phyloP scores from a whole-genome alignment of 1,284 basidiomycete species.

The Waitea zeae region DNA sequence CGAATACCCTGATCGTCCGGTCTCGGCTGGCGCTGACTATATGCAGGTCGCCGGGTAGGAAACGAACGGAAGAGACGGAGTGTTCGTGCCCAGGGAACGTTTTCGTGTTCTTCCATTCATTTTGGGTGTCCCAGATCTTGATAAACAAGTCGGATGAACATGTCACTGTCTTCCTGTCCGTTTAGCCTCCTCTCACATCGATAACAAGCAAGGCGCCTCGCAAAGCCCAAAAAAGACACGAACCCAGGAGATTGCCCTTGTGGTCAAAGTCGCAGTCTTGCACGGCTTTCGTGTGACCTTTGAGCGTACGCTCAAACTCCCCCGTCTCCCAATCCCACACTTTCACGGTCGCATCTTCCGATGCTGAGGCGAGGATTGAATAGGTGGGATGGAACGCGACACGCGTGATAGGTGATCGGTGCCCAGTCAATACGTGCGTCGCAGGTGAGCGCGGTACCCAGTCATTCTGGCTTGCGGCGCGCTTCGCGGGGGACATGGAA shows the following conservation, averaged over 20 bases:
- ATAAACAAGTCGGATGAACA: constrained; percentile 83
- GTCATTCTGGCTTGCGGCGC: constrained; percentile 40
- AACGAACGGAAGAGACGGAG: constrained; percentile 71
- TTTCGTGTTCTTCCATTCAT: constrained; percentile 79
- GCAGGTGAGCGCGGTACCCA: constrained; percentile 77
- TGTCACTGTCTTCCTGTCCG: constrained; percentile 33
- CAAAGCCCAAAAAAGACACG: too few relatives aligned
- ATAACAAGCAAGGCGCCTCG: too few relatives aligned
- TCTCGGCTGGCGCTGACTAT: constrained; percentile 81
- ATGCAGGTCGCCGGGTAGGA: constrained; percentile 70
- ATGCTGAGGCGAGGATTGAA: constrained; percentile 69
- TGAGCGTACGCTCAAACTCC: constrained; percentile 81
- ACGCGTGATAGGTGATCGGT: constrained; percentile 61
- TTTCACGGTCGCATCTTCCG: constrained; percentile 80
- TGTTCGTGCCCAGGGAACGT: constrained; percentile 87
- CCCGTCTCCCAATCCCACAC: constrained; percentile 95
- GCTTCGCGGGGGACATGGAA: constrained; percentile 39
- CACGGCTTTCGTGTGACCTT: constrained; percentile 83
- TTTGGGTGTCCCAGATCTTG: constrained; percentile 82
- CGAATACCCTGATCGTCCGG: constrained; percentile 74
- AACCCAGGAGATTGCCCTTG: constrained; percentile 68
- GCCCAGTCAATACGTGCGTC: constrained; percentile 65
- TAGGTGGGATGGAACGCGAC: constrained; percentile 82
- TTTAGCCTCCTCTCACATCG: background rate
- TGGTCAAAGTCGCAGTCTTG: constrained; percentile 80